phyloP scores from a whole-genome alignment of 2,329 filamentous ascomycete species.

The Fusarium marasasianum region DNA sequence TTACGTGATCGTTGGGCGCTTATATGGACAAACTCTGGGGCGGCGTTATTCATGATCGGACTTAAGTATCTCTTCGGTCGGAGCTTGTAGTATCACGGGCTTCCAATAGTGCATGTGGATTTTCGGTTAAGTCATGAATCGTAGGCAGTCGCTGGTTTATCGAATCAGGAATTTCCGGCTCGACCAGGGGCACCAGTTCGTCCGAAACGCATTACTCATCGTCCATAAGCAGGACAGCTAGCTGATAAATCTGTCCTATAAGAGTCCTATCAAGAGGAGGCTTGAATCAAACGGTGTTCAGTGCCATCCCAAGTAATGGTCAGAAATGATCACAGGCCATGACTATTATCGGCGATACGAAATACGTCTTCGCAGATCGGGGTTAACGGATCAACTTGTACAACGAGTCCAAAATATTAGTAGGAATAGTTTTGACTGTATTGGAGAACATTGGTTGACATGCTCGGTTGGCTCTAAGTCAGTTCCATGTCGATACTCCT shows the following conservation, averaged over 20 bases:
- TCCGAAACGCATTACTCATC: neutral
- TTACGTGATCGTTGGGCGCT: neutral
- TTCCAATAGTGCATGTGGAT: neutral
- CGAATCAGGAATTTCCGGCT: neutral
- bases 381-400: too few relatives aligned
- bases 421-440: neutral
- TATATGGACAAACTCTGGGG: neutral
- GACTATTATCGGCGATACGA: neutral
- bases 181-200: neutral
- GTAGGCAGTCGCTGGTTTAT: neutral
- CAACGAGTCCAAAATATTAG: neutral
- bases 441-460: accelerated
- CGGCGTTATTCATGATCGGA: neutral
- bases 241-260: neutral
- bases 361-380: neutral
- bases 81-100: neutral
- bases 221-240: neutral
- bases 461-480: neutral
- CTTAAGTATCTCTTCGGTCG: neutral
- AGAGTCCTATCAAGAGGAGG: too few relatives aligned
- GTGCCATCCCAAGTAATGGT: neutral
- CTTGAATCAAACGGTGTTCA: too few relatives aligned
- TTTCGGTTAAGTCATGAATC: neutral
- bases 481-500: neutral
- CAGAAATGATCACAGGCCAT: neutral